These are phyloP conservation scores for Verruconis gallopava DNA, from an alignment of 2,329 filamentous ascomycete genomes.

Conservation along the genomic window DNA sequence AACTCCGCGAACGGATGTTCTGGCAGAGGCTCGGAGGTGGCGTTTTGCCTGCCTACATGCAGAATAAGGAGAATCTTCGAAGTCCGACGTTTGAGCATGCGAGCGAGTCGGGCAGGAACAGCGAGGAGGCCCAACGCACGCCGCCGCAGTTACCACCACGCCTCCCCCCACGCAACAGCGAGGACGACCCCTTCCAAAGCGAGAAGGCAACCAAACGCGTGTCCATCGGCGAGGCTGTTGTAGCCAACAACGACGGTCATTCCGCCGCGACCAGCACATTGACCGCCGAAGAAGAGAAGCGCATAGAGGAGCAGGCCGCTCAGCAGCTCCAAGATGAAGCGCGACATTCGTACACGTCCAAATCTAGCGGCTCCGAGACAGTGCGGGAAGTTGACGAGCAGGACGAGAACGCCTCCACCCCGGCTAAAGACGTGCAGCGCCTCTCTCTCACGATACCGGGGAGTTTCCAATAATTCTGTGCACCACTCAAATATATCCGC, in stretches of 20 bases:
- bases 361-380: slow-evolving; percentile 17
- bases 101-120: slow-evolving; percentile 15
- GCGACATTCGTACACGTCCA: slow-evolving; percentile 1
- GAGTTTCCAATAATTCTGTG: slow-evolving; percentile 17
- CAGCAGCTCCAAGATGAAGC: slow-evolving; percentile 19
- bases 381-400: slow-evolving; percentile 14
- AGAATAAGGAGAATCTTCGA: slow-evolving; percentile 10
- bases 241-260: slow-evolving; percentile 14
- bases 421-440: slow-evolving; percentile 20
- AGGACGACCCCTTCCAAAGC: slow-evolving; percentile 23
- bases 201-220: slow-evolving; percentile 21
- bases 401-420: slow-evolving; percentile 10
- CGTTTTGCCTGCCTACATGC: slow-evolving; percentile 54
- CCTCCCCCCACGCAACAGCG: slow-evolving; percentile 14
- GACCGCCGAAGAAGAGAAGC: slow-evolving; percentile 21
- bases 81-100: slow-evolving; percentile 5
- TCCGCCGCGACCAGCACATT: slow-evolving; percentile 10
- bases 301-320: slow-evolving; percentile 20
- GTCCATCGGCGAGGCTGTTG: slow-evolving; percentile 25
- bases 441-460: slow-evolving; percentile 24
- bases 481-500: too few species aligned
- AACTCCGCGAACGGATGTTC: slow-evolving; percentile 88
- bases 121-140: slow-evolving; percentile 13
- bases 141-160: background rate
- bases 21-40: slow-evolving; percentile 89